Percentiles rank a stretch among this genome's conserved stretches.
Conservation (phyloP, 139 green algal species). For the Micractinium sp. region DNA sequence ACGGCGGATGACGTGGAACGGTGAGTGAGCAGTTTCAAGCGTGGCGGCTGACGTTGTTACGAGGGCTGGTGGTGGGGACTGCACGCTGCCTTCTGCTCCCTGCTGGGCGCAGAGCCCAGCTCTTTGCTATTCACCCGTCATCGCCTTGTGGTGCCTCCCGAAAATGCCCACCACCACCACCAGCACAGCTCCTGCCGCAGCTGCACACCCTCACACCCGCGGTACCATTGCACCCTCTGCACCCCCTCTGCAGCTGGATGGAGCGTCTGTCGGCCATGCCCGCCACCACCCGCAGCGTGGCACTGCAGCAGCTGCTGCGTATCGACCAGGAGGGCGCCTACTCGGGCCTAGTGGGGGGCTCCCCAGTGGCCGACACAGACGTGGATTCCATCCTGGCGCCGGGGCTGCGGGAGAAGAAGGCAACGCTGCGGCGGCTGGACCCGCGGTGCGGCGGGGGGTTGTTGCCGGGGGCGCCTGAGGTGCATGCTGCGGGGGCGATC, state of each 20-base stretch:
- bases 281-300: conserved; percentile 8
- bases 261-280: conserved; percentile 20
- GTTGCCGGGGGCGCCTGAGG: not conserved
- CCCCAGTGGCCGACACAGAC: conserved; percentile 1
- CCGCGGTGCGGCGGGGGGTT: not conserved
- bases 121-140: no score
- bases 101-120: no score
- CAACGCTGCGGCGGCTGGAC: not conserved
- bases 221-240: not conserved
- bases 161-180: no score
- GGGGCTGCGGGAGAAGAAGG: not conserved
- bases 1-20: not conserved
- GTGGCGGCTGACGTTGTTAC: no score
- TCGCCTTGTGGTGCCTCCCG: no score
- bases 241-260: not conserved
- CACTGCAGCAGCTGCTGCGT: conserved; percentile 65
- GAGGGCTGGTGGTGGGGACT: no score
- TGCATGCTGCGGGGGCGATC: no score
- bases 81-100: no score
- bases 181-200: no score
- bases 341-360: conserved; percentile 58
- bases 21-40: not conserved
- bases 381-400: not conserved
- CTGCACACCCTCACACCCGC: not conserved
- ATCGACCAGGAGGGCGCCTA: conserved; percentile 72